Evolutionary conservation across 2,329 filamentous ascomycete genomes (phyloP), one percentile per base, ranked within the genome.

Genomic region (Myriosclerotinia duriaeana): DNA sequence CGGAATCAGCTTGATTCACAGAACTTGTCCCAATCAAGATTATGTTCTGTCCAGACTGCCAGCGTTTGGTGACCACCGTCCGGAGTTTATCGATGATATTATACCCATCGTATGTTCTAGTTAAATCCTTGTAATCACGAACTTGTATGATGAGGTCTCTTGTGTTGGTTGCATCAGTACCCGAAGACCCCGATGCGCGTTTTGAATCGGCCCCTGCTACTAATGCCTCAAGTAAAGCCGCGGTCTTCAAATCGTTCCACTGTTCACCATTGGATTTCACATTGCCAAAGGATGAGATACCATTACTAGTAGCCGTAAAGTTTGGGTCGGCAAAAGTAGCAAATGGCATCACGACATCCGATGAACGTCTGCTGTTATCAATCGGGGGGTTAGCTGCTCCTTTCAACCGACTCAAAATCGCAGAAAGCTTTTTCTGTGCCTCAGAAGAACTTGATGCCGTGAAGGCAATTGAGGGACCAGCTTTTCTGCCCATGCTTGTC

Each of bases 11-110:
- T 77, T 82, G 81, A 22, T 84, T 82, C 0, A 82, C 83, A 34
- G 87, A 83, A 12, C 89, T 89, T 7, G 91, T 92, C n/a, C 93
- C 95, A 42, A 98, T 79, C 22, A 97, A 83, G 65, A 93, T 84
- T 62, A 97, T 84, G 67, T 85, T 85, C 71, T 88, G 84, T 5
- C 93, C 93, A 50, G 86, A 83, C 64, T 84, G 83, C 81, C 93
- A 90, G 67, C 89, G 84, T 67, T 85, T 84, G 72, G 93, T 89
- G 36, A 96, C 86, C 8, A 90, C 81, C 58, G 85, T 84, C 64
- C 91, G 87, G 15, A 99, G 79, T 67, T 89, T 87, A 52, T 82
- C 80, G 9, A 97, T 79, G 42, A 98, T 84, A 30, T 85, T 83
- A 2, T 85, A 82, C 14, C 92, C 92, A 67, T 92, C 87, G 7